Conservation (phyloP, 352 stramenopile species). For the Globisporangium barbulae region DNA sequence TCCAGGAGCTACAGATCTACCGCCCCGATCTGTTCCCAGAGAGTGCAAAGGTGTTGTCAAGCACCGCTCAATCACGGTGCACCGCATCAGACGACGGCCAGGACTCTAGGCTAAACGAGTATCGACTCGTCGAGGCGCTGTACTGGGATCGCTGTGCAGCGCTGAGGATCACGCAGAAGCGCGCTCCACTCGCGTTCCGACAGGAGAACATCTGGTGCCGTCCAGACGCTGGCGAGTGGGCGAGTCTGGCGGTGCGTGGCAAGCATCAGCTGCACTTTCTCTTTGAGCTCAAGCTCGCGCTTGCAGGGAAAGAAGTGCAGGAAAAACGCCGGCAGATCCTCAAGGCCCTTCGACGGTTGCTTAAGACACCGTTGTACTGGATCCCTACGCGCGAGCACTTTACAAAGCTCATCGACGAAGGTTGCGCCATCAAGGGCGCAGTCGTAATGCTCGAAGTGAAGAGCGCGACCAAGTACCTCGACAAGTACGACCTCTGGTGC, state of each 20-base stretch:
- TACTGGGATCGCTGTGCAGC: constrained; percentile 84
- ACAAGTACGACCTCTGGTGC: constrained; percentile 72
- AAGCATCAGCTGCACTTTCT: constrained; percentile 62
- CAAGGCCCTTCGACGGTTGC: constrained; percentile 42
- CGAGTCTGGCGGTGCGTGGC: constrained; percentile 52
- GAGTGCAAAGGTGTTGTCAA: constrained; percentile 4
- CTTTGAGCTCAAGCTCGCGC: constrained; percentile 57
- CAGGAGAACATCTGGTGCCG: constrained; percentile 66
- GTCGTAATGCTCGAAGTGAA: constrained; percentile 72
- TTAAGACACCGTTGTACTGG: constrained; percentile 58
- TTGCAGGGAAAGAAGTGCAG: constrained; percentile 51
- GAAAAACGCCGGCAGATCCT: constrained; percentile 46
- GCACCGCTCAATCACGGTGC: not conserved
- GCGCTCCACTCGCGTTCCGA: constrained; percentile 39
- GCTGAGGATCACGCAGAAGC: constrained; percentile 51
- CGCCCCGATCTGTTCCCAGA: constrained; percentile 31
- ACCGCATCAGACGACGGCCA: constrained; percentile 4
- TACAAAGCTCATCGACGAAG: constrained; percentile 47
- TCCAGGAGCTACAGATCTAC: constrained; percentile 69
- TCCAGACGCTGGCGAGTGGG: constrained; percentile 68
- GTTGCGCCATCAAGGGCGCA: constrained; percentile 54
- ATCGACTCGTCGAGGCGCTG: constrained; percentile 55
- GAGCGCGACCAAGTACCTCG: constrained; percentile 44
- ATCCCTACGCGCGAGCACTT: constrained; percentile 47
- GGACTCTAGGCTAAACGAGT: constrained; percentile 5